Evolutionary conservation across 441 rosid genomes (phyloP).

Genomic region (Populus trichocarpa): DNA sequence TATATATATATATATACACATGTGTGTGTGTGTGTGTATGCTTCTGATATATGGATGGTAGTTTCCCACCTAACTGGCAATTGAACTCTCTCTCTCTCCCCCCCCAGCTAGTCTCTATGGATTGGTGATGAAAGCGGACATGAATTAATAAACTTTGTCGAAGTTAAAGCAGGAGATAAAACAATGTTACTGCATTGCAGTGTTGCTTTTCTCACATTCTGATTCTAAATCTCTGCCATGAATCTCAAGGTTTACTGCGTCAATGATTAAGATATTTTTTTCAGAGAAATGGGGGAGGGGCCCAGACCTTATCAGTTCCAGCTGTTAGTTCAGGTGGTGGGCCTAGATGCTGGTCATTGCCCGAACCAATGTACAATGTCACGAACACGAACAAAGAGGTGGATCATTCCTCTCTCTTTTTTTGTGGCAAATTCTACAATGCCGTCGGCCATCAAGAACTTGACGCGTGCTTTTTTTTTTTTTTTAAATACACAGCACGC

Average conservation of each 20-base stretch:
- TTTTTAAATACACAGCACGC: background rate
- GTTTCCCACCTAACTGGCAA: too few species aligned
- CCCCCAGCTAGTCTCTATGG: too few species aligned
- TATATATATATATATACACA: too few species aligned
- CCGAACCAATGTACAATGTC: constrained; percentile 54
- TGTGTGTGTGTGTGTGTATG: too few species aligned
- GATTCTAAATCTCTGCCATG: constrained; percentile 28
- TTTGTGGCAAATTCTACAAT: background rate
- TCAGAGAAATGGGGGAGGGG: constrained; percentile 25
- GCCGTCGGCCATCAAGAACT: background rate
- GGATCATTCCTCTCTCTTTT: constrained; percentile 51
- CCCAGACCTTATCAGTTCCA: constrained; percentile 54
- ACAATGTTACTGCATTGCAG: constrained; percentile 11
- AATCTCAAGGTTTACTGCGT: constrained; percentile 38
- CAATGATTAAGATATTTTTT: constrained; percentile 38
- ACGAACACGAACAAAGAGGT: constrained; percentile 60
- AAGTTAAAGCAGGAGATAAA: constrained; percentile 16
- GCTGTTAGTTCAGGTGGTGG: constrained; percentile 65
- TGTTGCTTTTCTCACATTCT: background rate
- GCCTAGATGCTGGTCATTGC: constrained; percentile 51
- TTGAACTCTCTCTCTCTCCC: too few species aligned
- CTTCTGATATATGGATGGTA: too few species aligned
- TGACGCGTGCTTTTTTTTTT: background rate
- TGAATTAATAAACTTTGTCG: background rate
- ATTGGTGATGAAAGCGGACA: too few species aligned